Conservation (phyloP, 2,329 filamentous ascomycete genomes). For the Sporothrix humicola region DNA sequence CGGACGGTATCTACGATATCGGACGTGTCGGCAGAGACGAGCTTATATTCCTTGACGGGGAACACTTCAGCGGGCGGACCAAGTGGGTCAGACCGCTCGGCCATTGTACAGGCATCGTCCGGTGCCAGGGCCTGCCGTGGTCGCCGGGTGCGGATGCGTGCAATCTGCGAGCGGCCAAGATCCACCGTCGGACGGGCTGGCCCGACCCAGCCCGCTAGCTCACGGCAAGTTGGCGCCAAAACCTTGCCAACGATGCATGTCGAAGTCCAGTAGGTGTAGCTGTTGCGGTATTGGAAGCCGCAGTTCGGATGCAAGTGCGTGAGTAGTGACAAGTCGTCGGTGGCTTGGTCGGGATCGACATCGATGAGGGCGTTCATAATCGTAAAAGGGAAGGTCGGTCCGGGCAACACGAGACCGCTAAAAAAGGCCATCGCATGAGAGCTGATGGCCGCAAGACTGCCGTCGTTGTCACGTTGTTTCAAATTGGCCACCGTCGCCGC, state of each 20-base stretch:
- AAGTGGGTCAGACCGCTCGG: conserved; percentile 69
- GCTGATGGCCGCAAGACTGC: conserved; percentile 63
- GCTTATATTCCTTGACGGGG: conserved; percentile 70
- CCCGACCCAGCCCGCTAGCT: conserved; percentile 75
- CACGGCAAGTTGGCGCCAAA: conserved; percentile 71
- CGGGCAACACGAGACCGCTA: conserved; percentile 73
- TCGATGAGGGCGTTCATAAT: conserved; percentile 81
- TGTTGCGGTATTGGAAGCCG: conserved; percentile 76
- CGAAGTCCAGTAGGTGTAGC: conserved; percentile 78
- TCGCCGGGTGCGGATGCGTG: conserved; percentile 66
- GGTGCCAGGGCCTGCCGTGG: conserved; percentile 61
- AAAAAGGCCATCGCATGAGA: conserved; percentile 80
- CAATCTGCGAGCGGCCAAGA: conserved; percentile 71
- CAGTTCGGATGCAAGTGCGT: conserved; percentile 71
- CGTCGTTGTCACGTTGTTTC: conserved; percentile 63
- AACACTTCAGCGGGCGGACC: conserved; percentile 67
- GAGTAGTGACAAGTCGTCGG: conserved; percentile 68
- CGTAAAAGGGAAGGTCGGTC: conserved; percentile 72
- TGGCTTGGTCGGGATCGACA: conserved; percentile 71
- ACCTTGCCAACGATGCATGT: conserved; percentile 77
- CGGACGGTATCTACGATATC: conserved; percentile 69
- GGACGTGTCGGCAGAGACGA: conserved; percentile 66
- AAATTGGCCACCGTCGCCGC: conserved; percentile 67
- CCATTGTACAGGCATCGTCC: conserved; percentile 69
- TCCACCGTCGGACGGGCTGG: conserved; percentile 72